Conservation (phyloP, 345 rosid genomes). For the Pelargonium nanum region DNA sequence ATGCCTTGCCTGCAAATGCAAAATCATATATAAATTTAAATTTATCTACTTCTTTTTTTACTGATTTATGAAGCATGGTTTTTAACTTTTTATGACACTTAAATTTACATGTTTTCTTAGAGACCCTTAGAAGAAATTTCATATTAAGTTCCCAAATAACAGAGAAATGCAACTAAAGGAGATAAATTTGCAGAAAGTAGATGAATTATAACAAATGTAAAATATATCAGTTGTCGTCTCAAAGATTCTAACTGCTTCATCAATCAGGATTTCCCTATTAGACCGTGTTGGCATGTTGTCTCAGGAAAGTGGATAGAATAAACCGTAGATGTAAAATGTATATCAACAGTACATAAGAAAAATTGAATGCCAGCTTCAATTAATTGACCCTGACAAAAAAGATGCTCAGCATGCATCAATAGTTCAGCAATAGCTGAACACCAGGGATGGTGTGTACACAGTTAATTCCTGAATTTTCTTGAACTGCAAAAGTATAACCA, state of each 20-base stretch:
- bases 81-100: too few species aligned
- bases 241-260: too few species aligned
- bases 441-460: background rate
- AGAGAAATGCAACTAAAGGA: background rate
- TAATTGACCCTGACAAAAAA: background rate
- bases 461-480: background rate
- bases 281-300: too few species aligned
- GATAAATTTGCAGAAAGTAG: too few species aligned
- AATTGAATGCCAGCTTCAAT: background rate
- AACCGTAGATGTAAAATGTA: background rate
- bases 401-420: background rate
- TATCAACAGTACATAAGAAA: background rate
- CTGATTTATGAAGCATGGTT: too few species aligned
- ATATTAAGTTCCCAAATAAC: background rate
- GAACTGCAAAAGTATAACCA: background rate
- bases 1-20: conserved; percentile 62
- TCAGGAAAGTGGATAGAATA: background rate
- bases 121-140: too few species aligned
- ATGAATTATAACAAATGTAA: too few species aligned
- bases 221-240: too few species aligned
- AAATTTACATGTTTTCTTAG: background rate
- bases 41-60: background rate
- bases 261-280: too few species aligned
- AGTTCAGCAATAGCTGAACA: background rate
- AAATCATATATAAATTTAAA: background rate